Conservation (phyloP, 768 basidiomycete species). For the button mushroom (Agaricus bisporus) region DNA sequence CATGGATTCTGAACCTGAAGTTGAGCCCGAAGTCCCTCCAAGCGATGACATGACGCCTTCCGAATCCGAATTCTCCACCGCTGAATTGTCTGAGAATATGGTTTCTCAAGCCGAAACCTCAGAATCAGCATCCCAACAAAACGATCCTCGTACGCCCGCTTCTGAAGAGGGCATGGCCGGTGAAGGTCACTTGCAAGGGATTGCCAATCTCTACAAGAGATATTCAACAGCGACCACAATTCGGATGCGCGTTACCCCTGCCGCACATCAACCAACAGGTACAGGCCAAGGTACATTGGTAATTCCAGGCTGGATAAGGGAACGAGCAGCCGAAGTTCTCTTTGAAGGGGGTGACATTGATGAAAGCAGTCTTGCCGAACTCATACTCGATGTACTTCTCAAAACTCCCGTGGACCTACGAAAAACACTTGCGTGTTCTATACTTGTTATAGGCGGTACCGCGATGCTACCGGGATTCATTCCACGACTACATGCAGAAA, state of each 20-base stretch:
- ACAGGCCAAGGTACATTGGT: constrained; percentile 74
- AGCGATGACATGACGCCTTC: constrained; percentile 11
- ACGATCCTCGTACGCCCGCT: constrained; percentile 32
- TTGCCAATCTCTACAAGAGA: constrained; percentile 65
- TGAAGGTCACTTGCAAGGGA: constrained; percentile 55
- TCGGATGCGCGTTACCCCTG: constrained; percentile 62
- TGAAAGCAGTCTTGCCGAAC: constrained; percentile 77
- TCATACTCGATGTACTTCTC: constrained; percentile 70
- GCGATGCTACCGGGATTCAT: constrained; percentile 92
- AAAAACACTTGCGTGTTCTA: constrained; percentile 73
- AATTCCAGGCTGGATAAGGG: constrained; percentile 93
- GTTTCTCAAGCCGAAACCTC: constrained; percentile 46
- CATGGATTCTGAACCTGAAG: constrained; percentile 26
- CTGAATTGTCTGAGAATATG: constrained; percentile 26
- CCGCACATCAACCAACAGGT: constrained; percentile 52
- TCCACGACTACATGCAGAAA: constrained; percentile 75
- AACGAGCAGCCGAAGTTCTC: constrained; percentile 84
- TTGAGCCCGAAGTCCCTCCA: constrained; percentile 34
- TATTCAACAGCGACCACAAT: constrained; percentile 77
- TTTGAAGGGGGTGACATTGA: constrained; percentile 90
- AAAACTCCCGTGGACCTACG: constrained; percentile 91
- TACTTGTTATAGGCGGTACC: constrained; percentile 86
- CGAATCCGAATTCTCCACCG: constrained; percentile 21
- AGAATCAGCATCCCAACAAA: constrained; percentile 50
- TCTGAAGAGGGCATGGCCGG: constrained; percentile 23